Percentiles rank a stretch among this genome's conserved stretches.
phyloP scores from a whole-genome alignment of 2,329 filamentous ascomycete species.

The Zasmidium angulare region DNA sequence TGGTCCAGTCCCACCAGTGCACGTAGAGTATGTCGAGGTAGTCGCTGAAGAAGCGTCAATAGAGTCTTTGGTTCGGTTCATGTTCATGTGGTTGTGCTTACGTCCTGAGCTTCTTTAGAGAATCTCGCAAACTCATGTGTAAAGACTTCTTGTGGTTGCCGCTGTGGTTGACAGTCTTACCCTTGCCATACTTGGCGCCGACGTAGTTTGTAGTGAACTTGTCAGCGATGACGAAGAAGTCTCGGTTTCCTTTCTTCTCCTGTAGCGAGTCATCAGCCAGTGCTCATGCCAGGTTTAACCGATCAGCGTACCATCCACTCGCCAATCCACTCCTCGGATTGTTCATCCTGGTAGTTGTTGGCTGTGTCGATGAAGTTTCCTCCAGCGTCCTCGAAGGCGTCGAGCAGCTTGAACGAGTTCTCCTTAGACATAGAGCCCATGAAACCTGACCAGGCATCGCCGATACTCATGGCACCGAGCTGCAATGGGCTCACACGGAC shows the following conservation, averaged over 20 bases:
- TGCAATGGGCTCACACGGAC: conserved; percentile 46
- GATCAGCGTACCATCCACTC: conserved; percentile 41
- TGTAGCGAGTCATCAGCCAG: conserved; percentile 40
- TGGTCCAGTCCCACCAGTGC: conserved; percentile 45
- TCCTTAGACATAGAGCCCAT: conserved; percentile 67
- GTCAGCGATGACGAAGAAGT: conserved; percentile 44
- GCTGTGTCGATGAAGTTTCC: conserved; percentile 40
- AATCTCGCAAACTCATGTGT: conserved; percentile 47
- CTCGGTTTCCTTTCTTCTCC: conserved; percentile 37
- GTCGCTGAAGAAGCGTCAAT: conserved; percentile 29
- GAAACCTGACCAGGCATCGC: conserved; percentile 55
- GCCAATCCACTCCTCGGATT: conserved; percentile 45
- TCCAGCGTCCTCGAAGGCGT: conserved; percentile 35
- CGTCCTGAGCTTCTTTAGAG: conserved; percentile 58
- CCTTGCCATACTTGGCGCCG: conserved; percentile 36
- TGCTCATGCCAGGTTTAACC: conserved; percentile 5
- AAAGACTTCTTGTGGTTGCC: conserved; percentile 66
- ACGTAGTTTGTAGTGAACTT: conserved; percentile 39
- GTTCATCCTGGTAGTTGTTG: conserved; percentile 41
- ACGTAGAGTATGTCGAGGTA: conserved; percentile 62
- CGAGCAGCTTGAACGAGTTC: conserved; percentile 57
- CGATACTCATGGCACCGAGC: conserved; percentile 67
- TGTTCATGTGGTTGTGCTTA: too few relatives aligned
- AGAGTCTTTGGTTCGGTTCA: too few relatives aligned
- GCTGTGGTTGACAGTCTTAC: conserved; percentile 60